A percentile compares a stretch with the other conserved stretches of the same genome.
Evolutionary conservation across 768 basidiomycete genomes (phyloP).

Genomic region (Infundibulicybe gibba): DNA sequence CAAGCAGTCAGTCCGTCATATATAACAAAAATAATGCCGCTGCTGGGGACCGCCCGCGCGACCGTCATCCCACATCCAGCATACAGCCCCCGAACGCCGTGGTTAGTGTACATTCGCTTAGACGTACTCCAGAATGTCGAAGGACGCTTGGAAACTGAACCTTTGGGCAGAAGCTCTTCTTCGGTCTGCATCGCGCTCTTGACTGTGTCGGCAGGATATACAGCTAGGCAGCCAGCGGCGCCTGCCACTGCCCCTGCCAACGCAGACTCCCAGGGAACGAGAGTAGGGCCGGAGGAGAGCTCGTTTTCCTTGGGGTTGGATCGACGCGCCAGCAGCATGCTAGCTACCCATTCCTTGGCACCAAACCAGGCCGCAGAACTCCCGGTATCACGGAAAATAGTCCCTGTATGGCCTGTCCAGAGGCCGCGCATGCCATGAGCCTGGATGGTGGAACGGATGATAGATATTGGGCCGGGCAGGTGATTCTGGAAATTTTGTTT

Average conservation of each 20-base stretch:
- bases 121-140: slow-evolving; percentile 53
- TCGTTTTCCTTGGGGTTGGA: slow-evolving; percentile 9
- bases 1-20: slow-evolving; percentile 70
- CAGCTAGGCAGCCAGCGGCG: slow-evolving; percentile 69
- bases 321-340: slow-evolving; percentile 53
- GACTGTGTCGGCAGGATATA: slow-evolving; percentile 90
- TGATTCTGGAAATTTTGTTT: too few species aligned
- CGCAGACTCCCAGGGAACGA: slow-evolving; percentile 72
- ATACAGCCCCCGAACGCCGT: slow-evolving; percentile 82
- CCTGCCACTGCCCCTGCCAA: slow-evolving; percentile 78
- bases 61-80: slow-evolving; percentile 93
- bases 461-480: slow-evolving; percentile 60
- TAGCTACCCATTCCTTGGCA: slow-evolving; percentile 75
- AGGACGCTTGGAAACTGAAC: neutral
- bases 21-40: slow-evolving; percentile 89
- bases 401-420: slow-evolving; percentile 86
- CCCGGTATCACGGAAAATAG: slow-evolving; percentile 84
- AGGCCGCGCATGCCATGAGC: slow-evolving; percentile 62
- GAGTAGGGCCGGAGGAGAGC: slow-evolving; percentile 16
- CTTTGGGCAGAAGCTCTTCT: slow-evolving; percentile 63
- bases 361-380: slow-evolving; percentile 86
- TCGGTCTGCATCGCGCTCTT: slow-evolving; percentile 91
- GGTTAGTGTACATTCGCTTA: slow-evolving; percentile 64
- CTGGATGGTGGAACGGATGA: slow-evolving; percentile 56
- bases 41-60: slow-evolving; percentile 80